Evolutionary conservation across 2,329 filamentous ascomycete species (phyloP).

Genomic region (Neofusicoccum ribis): DNA sequence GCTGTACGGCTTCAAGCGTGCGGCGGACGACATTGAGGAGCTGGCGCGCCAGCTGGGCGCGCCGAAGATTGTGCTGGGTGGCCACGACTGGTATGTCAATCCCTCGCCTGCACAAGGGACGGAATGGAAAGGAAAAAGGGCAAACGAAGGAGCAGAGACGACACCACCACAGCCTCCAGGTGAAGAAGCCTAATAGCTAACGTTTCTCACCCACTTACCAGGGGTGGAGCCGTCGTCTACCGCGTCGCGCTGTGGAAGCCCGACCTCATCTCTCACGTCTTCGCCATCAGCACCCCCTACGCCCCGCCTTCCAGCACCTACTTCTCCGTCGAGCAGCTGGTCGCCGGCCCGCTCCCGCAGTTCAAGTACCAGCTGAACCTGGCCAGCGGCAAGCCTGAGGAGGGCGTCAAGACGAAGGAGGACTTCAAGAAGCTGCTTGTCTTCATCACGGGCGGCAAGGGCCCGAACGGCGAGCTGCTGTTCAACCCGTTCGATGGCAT

Average conservation of each 20-base stretch:
- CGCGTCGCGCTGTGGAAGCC: conserved; percentile 73
- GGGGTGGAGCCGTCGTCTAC: conserved; percentile 74
- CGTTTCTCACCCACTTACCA: conserved; percentile 29
- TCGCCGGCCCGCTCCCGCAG: conserved; percentile 61
- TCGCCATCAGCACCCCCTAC: conserved; percentile 81
- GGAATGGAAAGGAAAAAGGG: not conserved
- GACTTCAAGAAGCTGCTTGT: conserved; percentile 70
- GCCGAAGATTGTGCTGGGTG: conserved; percentile 72
- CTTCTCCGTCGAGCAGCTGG: conserved; percentile 60
- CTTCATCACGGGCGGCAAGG: conserved; percentile 67
- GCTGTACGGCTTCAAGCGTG: conserved; percentile 70
- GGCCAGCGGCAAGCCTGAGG: conserved; percentile 49
- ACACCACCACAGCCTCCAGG: too few relatives aligned
- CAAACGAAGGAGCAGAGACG: not conserved
- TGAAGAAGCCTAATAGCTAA: not conserved
- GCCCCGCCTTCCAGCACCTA: conserved; percentile 54
- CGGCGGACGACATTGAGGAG: conserved; percentile 72
- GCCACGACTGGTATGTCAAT: conserved; percentile 71
- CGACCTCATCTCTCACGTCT: conserved; percentile 69
- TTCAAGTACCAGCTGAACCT: conserved; percentile 87
- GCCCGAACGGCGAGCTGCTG: conserved; percentile 54
- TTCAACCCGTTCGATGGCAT: conserved; percentile 66
- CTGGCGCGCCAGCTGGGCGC: conserved; percentile 62
- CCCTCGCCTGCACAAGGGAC: not conserved
- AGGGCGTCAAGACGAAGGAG: conserved; percentile 53